Evolutionary conservation across 1,284 basidiomycete genomes (phyloP).

Genomic region (Ceratobasidium theobromae): DNA sequence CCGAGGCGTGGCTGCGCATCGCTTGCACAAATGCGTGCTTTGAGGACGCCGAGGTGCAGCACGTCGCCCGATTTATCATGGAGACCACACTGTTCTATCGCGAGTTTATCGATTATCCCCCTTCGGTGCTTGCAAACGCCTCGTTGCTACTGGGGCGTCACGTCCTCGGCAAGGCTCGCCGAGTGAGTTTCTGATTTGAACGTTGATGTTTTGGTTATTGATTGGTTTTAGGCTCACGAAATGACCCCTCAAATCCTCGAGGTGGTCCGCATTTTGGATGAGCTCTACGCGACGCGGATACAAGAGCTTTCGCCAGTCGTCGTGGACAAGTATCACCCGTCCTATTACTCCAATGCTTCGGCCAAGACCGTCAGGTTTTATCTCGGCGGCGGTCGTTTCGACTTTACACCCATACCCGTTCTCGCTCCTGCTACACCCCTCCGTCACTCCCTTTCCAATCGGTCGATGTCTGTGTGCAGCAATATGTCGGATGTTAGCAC

Average conservation of each 20-base stretch:
- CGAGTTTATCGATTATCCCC: slow-evolving; percentile 85
- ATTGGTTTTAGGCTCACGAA: slow-evolving; percentile 14
- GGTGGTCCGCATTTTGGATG: slow-evolving; percentile 79
- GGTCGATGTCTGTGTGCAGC: slow-evolving; percentile 24
- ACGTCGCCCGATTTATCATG: slow-evolving; percentile 96
- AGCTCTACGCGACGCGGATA: slow-evolving; percentile 78
- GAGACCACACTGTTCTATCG: slow-evolving; percentile 97
- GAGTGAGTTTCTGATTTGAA: slow-evolving; percentile 52
- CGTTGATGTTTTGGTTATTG: background rate
- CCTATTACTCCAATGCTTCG: slow-evolving; percentile 92
- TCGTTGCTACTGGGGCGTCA: slow-evolving; percentile 86
- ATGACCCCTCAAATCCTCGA: slow-evolving; percentile 54
- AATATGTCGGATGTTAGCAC: slow-evolving; percentile 30
- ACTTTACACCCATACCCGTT: slow-evolving; percentile 42
- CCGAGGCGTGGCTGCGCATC: slow-evolving; percentile 91
- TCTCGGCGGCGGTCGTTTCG: slow-evolving; percentile 45
- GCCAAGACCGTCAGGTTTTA: slow-evolving; percentile 92
- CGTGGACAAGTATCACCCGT: slow-evolving; percentile 96
- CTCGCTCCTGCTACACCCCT: slow-evolving; percentile 67
- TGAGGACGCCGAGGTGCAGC: slow-evolving; percentile 88
- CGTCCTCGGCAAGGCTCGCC: slow-evolving; percentile 76
- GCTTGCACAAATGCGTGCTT: slow-evolving; percentile 53
- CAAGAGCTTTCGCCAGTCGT: slow-evolving; percentile 90
- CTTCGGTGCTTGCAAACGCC: slow-evolving; percentile 86
- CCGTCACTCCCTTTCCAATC: slow-evolving; percentile 47